phyloP scores from a whole-genome alignment of 257 asterid genomes.

The Petunia axillaris region DNA sequence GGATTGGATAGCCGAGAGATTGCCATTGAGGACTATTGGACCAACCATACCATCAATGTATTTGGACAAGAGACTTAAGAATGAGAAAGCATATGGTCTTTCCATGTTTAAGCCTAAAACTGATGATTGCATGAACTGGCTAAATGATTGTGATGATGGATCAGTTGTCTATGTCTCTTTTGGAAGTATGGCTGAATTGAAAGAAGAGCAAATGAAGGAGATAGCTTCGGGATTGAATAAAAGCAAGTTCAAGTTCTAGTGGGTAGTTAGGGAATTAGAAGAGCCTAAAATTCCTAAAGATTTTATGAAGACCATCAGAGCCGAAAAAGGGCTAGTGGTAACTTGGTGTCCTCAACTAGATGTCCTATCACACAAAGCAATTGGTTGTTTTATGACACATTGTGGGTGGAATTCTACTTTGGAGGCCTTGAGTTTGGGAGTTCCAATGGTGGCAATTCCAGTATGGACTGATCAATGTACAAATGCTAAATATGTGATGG shows the following conservation, averaged over 20 bases:
- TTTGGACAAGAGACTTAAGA: conserved; percentile 28
- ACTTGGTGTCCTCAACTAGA: conserved; percentile 37
- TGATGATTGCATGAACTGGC: conserved; percentile 27
- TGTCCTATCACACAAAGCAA: conserved; percentile 28
- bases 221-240: conserved; percentile 7
- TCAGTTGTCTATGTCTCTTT: conserved; percentile 34
- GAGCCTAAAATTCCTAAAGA: neutral
- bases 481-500: conserved; percentile 31
- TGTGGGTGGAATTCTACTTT: conserved; percentile 39
- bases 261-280: conserved; percentile 23
- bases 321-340: conserved; percentile 27
- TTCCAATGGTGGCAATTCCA: conserved; percentile 35
- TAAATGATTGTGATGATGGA: neutral
- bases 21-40: no score
- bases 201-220: conserved; percentile 25
- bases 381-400: conserved; percentile 36
- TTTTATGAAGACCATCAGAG: neutral
- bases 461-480: conserved; percentile 35
- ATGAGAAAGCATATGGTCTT: conserved; percentile 28
- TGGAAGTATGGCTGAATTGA: conserved; percentile 25
- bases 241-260: neutral
- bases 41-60: conserved; percentile 21
- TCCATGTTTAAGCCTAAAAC: conserved; percentile 19
- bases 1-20: no score
- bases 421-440: conserved; percentile 37